These are phyloP conservation scores for Fusarium sp. DNA, from an alignment of 2,329 filamentous ascomycete species.

Conservation along the genomic window DNA sequence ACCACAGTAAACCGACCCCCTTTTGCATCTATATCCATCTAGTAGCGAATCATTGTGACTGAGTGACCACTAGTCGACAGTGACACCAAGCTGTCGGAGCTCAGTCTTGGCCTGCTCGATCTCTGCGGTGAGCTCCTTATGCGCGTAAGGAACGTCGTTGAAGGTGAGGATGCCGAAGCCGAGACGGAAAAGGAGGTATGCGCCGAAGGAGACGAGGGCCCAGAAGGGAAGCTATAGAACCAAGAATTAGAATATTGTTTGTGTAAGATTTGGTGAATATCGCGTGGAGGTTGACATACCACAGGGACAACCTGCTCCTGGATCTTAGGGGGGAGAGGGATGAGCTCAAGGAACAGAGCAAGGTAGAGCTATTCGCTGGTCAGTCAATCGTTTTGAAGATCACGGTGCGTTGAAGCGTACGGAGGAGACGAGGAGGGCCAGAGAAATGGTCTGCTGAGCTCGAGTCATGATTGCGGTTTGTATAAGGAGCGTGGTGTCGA, in stretches of 20 bases:
- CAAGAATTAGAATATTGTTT: not conserved
- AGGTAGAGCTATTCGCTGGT: conserved; percentile 80
- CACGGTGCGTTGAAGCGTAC: conserved; percentile 65
- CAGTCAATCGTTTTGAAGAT: conserved; percentile 32
- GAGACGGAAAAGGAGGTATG: conserved; percentile 90
- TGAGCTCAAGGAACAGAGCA: conserved; percentile 83
- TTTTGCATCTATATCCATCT: conserved; percentile 43
- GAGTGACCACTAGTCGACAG: conserved; percentile 73
- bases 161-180: conserved; percentile 95
- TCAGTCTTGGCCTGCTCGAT: conserved; percentile 83
- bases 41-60: conserved; percentile 5
- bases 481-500: conserved; percentile 20
- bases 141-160: conserved; percentile 92
- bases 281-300: conserved; percentile 66
- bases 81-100: conserved; percentile 79
- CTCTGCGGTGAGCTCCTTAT: conserved; percentile 88
- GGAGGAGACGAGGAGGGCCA: conserved; percentile 87
- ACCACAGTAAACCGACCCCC: conserved; percentile 3
- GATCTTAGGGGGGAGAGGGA: conserved; percentile 82
- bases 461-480: conserved; percentile 80
- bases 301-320: conserved; percentile 90
- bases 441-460: conserved; percentile 90
- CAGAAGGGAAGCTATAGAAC: conserved; percentile 85
- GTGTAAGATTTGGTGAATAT: not conserved
- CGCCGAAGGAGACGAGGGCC: conserved; percentile 89